Evolutionary conservation across 768 basidiomycete species (phyloP), one percentile per base, ranked within the genome.

Genomic region (Obba rivulosa): DNA sequence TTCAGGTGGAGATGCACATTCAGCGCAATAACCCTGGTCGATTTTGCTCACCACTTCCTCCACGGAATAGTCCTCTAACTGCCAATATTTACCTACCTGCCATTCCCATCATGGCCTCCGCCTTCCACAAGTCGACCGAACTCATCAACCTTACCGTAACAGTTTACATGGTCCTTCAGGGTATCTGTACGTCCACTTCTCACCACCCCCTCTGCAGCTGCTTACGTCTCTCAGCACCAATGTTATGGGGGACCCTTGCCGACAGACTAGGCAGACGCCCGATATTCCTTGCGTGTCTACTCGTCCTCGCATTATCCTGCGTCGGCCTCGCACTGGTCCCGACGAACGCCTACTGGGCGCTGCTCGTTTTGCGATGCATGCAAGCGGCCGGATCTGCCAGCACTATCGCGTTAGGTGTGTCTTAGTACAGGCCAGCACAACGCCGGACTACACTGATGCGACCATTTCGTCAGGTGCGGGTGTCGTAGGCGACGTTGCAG

Each of bases 341-440:
- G 2, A 76, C 77, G 0, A 64, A 67, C 4, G 84, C 75, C 3
- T 92, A 87, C 61, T 92, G 87, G 87, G 67, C 89, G 3, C 69
- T 92, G 10, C 74, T 92, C 69, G 55, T 92, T 13, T 73, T 93
- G n/a, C 78, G 91, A 20, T 87, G 85, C 51, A 31, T 92, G 2
- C 90, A 92, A 69, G 82, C 86, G 1, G 75, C 81, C 2, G 89
- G 90, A 1, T 87, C 83, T 2, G 85, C 88, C 0, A 87, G 87
- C 48, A 87, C 85, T 0, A 73, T 89, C 52, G 87, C 87, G 0
- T 69, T 91, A 18, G 86, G 87, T 78, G 60, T 38, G 62, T 58
- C 20, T 0, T 16, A 22, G 17, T 31, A 31, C 28, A 31, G 13
- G n/a, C n/a, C n/a, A n/a, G n/a, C n/a, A n/a, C n/a, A n/a, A n/a